Base-by-base conservation (phyloP, 2,329 filamentous ascomycete genomes). In the Ophiocordyceps sinensis region DNA sequence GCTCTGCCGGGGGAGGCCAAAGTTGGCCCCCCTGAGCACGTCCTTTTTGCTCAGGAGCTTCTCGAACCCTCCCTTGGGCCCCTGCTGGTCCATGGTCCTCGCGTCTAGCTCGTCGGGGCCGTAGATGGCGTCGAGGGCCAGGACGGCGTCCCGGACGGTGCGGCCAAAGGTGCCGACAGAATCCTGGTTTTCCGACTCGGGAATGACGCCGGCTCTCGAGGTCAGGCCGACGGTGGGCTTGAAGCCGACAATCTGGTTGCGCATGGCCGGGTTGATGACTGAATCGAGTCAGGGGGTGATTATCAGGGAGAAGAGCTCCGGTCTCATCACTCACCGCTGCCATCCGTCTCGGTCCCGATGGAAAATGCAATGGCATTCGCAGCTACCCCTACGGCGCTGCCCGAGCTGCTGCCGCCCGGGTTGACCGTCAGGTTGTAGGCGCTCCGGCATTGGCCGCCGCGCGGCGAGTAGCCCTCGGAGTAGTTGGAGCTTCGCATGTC, bases 191-290 rank as follows among this genome's bases (percentile, higher is more conserved):
- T 72, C 62, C 11, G 69, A 73, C 51, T 82, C 79, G 0, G 82
- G 83, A 29, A 87, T 69, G 26, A 79, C 70, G 15, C 69, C 75
- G 17, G 61, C 66, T 14, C 79, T 65, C 9, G 80, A 84, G 0
- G 79, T 85, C 39, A 85, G 57, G 0, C 82, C 82, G 6, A 86
- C 78, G 1, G 81, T 86, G 2, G 82, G 81, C 59, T 86, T 87
- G 55, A 87, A 72, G 3, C 82, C 82, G 2, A 86, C 79, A 2
- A 87, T 54, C 2, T 67, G 71, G 52, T 82, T 84, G 5, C 79
- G 65, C 54, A 80, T 73, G 1, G 82, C 80, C 1, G 83, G 83
- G 53, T 75, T 79, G 52, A 85, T 84, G 14, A 87, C 69, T 63
- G 21, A 28, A 17, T 14, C 32, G 26, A 5, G 12, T 13, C 11